A percentile compares a stretch with the other conserved stretches of the same genome.
Evolutionary conservation across 176 grass and related monocot genomes (phyloP).

Genomic region (Pontederia crassipes): DNA sequence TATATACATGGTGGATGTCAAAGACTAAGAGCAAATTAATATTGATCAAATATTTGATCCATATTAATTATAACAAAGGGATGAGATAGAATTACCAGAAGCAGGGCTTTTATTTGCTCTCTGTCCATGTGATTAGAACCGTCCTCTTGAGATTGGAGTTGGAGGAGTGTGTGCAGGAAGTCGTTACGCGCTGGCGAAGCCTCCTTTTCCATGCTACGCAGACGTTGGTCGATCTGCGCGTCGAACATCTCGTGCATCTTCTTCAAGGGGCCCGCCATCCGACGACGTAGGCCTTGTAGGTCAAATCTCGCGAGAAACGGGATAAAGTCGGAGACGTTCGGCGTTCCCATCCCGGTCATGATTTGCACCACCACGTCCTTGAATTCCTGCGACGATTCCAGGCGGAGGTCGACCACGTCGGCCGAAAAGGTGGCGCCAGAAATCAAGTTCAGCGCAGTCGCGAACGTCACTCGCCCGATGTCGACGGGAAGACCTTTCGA

Average conservation of each 20-base stretch:
- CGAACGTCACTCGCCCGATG: too few relatives aligned
- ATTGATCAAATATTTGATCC: neutral
- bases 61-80: conserved; percentile 24
- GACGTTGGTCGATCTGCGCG: conserved; percentile 29
- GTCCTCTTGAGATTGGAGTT: neutral
- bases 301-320: conserved; percentile 28
- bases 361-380: too few relatives aligned
- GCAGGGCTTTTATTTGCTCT: conserved; percentile 10
- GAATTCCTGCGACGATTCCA: too few relatives aligned
- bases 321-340: conserved; percentile 52
- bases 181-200: too few relatives aligned
- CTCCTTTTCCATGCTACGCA: too few relatives aligned
- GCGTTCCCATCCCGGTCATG: conserved; percentile 12
- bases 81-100: conserved; percentile 22
- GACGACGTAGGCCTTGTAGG: conserved; percentile 31
- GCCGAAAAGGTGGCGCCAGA: too few relatives aligned
- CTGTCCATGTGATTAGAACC: too few relatives aligned
- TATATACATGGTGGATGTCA: too few relatives aligned
- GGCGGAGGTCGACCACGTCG: too few relatives aligned
- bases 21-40: neutral
- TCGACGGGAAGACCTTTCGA: too few relatives aligned
- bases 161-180: too few relatives aligned
- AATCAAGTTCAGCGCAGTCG: too few relatives aligned
- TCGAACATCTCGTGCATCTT: conserved; percentile 25
- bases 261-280: neutral